These are phyloP conservation scores for Cyanidium caldarium DNA, from an alignment of 23 red algal species.

Conservation along the genomic window DNA sequence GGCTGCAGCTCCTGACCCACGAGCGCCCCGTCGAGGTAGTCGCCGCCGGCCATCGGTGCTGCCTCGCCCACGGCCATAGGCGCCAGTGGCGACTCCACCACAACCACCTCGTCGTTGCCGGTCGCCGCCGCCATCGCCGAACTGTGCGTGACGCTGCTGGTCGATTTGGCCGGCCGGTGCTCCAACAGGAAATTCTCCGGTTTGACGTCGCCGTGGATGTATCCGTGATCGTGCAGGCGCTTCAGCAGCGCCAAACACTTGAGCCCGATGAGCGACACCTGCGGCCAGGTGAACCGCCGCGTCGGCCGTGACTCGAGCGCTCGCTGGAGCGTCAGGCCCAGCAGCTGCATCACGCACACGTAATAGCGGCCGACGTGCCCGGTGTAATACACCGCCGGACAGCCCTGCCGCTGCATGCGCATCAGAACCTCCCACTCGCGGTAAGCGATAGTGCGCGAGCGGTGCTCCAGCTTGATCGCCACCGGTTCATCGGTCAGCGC, in stretches of 20 bases:
- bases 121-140: slow-evolving; percentile 19
- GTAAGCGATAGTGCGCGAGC: slow-evolving; percentile 72
- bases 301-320: slow-evolving; percentile 50
- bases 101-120: not conserved
- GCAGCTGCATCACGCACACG: slow-evolving; percentile 93
- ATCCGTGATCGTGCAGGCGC: slow-evolving; percentile 63
- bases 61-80: not conserved
- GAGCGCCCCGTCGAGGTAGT: not conserved
- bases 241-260: slow-evolving; percentile 66
- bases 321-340: slow-evolving; percentile 78
- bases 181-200: slow-evolving; percentile 93
- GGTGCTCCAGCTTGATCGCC: slow-evolving; percentile 96
- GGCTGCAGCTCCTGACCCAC: too few species aligned
- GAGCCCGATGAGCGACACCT: slow-evolving; percentile 55
- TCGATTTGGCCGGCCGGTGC: slow-evolving; percentile 1
- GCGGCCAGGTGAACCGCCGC: slow-evolving; percentile 48
- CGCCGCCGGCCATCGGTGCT: not conserved
- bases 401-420: slow-evolving; percentile 61
- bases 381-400: slow-evolving; percentile 74
- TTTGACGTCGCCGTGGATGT: slow-evolving; percentile 96
- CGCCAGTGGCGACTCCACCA: not conserved
- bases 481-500: slow-evolving; percentile 42
- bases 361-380: slow-evolving; percentile 82
- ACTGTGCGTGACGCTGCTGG: not conserved
- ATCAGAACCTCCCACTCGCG: slow-evolving; percentile 96